Conservation (phyloP, 164 flowering plant genomes). For the Platanus orientalis region DNA sequence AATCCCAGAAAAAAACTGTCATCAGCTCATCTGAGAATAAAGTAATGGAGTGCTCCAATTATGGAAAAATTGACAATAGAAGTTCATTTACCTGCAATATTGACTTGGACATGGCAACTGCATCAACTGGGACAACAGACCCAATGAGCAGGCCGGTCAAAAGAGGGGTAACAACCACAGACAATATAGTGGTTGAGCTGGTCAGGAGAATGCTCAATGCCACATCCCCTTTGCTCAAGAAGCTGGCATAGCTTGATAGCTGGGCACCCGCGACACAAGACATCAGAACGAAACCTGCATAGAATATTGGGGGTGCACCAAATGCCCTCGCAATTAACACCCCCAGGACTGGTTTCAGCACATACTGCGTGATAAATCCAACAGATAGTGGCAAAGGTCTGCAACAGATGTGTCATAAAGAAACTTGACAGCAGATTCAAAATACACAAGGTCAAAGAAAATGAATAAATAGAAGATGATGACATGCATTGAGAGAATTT, state of each 20-base stretch:
- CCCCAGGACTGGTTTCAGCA: slow-evolving; percentile 71
- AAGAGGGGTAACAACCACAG: slow-evolving; percentile 77
- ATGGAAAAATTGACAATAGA: neutral
- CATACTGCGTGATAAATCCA: slow-evolving; percentile 82
- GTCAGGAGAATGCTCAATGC: slow-evolving; percentile 91
- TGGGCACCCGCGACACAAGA: slow-evolving; percentile 94
- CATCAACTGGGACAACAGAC: slow-evolving; percentile 93
- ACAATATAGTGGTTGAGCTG: slow-evolving; percentile 76
- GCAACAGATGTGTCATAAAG: slow-evolving; percentile 25
- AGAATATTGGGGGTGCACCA: slow-evolving; percentile 67
- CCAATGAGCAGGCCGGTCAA: slow-evolving; percentile 85
- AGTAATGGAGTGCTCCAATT: neutral
- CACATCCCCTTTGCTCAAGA: slow-evolving; percentile 89
- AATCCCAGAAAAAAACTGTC: neutral
- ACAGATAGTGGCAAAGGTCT: slow-evolving; percentile 85
- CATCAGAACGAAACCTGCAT: slow-evolving; percentile 82
- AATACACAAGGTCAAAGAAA: neutral
- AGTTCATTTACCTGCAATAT: slow-evolving; percentile 66
- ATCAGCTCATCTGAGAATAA: slow-evolving; percentile 5
- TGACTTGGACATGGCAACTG: slow-evolving; percentile 91
- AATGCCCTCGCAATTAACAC: slow-evolving; percentile 66
- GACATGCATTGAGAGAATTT: neutral
- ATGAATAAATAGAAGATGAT: neutral
- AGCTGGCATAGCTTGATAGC: slow-evolving; percentile 86
- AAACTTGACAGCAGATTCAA: slow-evolving; percentile 12